These are phyloP conservation scores for Amoebophrya sp. DNA, from an alignment of 169 alveolate genomes.

Conservation along the genomic window DNA sequence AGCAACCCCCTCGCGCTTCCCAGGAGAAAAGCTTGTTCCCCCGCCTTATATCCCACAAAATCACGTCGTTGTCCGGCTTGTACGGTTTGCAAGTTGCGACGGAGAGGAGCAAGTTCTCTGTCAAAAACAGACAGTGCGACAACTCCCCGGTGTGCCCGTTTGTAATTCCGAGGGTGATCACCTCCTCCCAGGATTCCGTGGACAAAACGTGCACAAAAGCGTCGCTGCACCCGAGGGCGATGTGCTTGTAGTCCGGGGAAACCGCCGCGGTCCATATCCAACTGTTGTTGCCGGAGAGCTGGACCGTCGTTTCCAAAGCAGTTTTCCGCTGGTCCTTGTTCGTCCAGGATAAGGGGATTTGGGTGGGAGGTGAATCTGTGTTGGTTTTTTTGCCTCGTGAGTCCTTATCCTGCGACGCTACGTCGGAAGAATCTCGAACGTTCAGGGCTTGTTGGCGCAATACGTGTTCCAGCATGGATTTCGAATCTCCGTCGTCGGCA, in stretches of 20 bases:
- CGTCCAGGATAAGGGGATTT: not conserved
- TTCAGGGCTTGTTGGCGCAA: not conserved
- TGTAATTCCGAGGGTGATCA: not conserved
- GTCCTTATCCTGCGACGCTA: not conserved
- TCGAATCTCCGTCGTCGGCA: not conserved
- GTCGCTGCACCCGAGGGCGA: not conserved
- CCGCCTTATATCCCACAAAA: not conserved
- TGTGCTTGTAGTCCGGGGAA: not conserved
- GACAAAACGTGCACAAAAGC: not conserved
- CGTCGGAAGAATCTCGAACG: not conserved
- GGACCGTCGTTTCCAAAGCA: not conserved
- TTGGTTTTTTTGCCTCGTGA: not conserved
- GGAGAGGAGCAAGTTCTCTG: not conserved
- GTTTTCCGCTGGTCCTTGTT: not conserved
- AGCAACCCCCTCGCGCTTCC: not conserved
- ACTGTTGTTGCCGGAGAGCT: not conserved
- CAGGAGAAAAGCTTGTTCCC: not conserved
- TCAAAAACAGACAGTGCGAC: not conserved
- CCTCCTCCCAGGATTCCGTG: not conserved
- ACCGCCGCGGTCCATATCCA: not conserved
- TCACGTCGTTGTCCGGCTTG: not conserved
- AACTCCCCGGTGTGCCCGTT: not conserved
- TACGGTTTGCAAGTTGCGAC: not conserved
- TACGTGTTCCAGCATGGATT: not conserved
- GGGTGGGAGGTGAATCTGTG: not conserved